Evolutionary conservation across 371 early-diverging fungal species (phyloP), one percentile per base, ranked within the genome.

Genomic region (Funneliformis caledonium): DNA sequence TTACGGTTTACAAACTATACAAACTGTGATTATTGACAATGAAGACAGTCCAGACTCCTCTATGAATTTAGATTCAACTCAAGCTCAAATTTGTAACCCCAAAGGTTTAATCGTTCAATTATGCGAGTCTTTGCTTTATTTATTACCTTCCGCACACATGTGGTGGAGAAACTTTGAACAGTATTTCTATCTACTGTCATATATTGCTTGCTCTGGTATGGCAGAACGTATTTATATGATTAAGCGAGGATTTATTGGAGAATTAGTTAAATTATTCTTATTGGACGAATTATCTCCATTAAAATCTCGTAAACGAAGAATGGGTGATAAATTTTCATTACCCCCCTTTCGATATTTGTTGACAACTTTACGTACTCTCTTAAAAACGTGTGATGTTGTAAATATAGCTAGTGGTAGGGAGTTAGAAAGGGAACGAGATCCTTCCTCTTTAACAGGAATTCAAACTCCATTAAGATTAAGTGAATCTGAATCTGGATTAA

Each of bases 201-300:
- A 90, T 69, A 84, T 92, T 19, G 84, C 91, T 0, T 88, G 89
- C 72, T 89, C 89, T 61, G 92, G 92, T 26, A 84, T 90, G 33
- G 87, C 90, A 2, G 91, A 92, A 59, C 72, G 83, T 12, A 62
- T 70, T 14, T 45, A 81, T 42, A 86, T 87, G 85, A 81, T 83
- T 22, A 77, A 79, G 8, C 78, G 81, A 19, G 83, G 85, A 45
- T 81, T 84, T 7, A 45, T 87, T 12, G 70, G 84, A 4, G 83
- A 84, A 19, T 75, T 88, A 37, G 61, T 84, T 14, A 85, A 86
- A 50, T 82, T 87, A 56, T 87, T 86, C 50, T 76, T 85, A 19
- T 68, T 81, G 42, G 87, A 87, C 48, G 86, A 86, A 62, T 26
- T 47, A 81, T 81, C 56, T 50, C 80, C 82, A 83, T 82, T 78